Conservation (phyloP, 2,329 filamentous ascomycete species). For the Polychaeton citri region DNA sequence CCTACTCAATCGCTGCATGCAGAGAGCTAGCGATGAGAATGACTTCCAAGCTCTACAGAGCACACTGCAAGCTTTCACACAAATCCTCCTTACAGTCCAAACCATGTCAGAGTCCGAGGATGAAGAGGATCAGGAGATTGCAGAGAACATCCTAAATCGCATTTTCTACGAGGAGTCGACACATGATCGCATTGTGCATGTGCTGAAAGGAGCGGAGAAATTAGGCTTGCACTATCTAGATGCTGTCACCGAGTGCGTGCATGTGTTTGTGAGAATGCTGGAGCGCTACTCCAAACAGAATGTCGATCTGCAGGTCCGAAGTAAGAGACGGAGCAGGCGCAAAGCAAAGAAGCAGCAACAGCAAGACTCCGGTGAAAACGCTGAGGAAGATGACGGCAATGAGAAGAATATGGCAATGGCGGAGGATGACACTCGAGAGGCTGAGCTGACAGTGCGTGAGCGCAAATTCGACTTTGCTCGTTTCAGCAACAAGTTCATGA, state of each 20-base stretch:
- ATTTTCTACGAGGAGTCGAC: constrained; percentile 98
- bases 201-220: constrained; percentile 77
- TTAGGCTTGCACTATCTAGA: constrained; percentile 92
- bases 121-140: constrained; percentile 95
- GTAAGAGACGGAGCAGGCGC: constrained; percentile 56
- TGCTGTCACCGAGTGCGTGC: constrained; percentile 75
- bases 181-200: constrained; percentile 71
- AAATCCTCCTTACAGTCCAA: constrained; percentile 75
- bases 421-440: constrained; percentile 57
- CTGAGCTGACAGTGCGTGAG: constrained; percentile 60
- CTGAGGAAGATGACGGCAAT: constrained; percentile 33
- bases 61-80: constrained; percentile 86
- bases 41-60: constrained; percentile 78
- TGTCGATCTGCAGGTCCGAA: constrained; percentile 81
- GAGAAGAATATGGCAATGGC: constrained; percentile 44
- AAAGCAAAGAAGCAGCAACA: constrained; percentile 55
- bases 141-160: constrained; percentile 88
- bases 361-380: constrained; percentile 18
- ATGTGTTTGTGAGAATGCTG: constrained; percentile 83
- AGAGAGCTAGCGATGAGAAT: constrained; percentile 66
- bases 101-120: constrained; percentile 75
- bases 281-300: constrained; percentile 94
- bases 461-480: constrained; percentile 87
- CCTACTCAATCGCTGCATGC: constrained; percentile 70
- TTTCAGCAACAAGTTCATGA: constrained; percentile 68